Evolutionary conservation across 768 basidiomycete genomes (phyloP), one percentile per base, ranked within the genome.

Genomic region (Collybia sordida): DNA sequence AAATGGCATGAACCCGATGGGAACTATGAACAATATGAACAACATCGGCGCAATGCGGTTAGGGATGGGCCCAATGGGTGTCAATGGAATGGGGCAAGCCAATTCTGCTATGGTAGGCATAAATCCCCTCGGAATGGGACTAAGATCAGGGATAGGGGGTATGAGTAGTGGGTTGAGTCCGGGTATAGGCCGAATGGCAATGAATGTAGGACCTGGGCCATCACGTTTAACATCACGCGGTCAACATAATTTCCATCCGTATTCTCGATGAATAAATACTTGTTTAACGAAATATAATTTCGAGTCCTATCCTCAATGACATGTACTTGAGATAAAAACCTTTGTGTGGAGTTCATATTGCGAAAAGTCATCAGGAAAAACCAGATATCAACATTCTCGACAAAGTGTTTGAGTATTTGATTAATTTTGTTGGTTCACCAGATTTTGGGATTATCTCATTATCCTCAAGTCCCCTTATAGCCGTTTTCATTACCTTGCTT

Each of bases 201-300:
- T 71, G 66, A 70, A 67, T 58, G 41, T 64, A 42, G 80, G 72
- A 21, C 63, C 70, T 50, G 82, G 73, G n/a, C 80, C 77, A 12
- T 69, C 74, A 46, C 71, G 78, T 6, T 71, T 73, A 63, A 73
- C 69, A 47, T 74, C 57, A 22, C 73, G 81, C 18, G 83, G 82
- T 50, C 81, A 82, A 53, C 79, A 82, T 55, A 73, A 71, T 50
- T 85, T 82, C 65, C 83, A 85, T 65, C 83, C 83, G n/a, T 85
- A 85, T 61, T 73, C 82, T 47, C 74, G 83, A 58, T 83, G 69
- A 65, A 2, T 4, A 18, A 31, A 31, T 7, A 11, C 3, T 31
- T 6, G 5, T 11, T 11, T 31, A 6, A n/a, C n/a, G n/a, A n/a
- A n/a, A n/a, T n/a, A n/a, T n/a, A n/a, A n/a, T n/a, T n/a, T n/a